Evolutionary conservation across 257 asterid species (phyloP).

Genomic region (Fraxinus excelsior): DNA sequence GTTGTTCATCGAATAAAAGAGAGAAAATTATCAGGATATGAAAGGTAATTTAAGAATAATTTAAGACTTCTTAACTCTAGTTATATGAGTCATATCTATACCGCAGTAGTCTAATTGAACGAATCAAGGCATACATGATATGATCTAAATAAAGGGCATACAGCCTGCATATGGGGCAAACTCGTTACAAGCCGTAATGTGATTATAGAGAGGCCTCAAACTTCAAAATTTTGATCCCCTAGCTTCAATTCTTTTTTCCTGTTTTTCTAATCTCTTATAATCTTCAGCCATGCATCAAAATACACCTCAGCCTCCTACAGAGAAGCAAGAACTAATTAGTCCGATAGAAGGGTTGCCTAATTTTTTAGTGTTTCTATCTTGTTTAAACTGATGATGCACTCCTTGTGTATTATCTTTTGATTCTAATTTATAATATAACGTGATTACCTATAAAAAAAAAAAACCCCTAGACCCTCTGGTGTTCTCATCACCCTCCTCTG

Average conservation of each 20-base stretch:
- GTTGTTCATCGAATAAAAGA: not conserved
- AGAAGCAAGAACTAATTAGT: too few relatives aligned
- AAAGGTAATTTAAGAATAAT: not conserved
- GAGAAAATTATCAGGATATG: not conserved
- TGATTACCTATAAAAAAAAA: too few relatives aligned
- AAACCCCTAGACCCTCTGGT: not conserved
- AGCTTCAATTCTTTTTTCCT: not conserved
- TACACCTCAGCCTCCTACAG: too few relatives aligned
- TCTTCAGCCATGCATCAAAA: not conserved
- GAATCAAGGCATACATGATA: too few relatives aligned
- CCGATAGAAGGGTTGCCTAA: too few relatives aligned
- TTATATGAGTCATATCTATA: too few relatives aligned
- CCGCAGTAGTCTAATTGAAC: too few relatives aligned
- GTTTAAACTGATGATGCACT: too few relatives aligned
- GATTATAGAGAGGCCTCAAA: not conserved
- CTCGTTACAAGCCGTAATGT: not conserved
- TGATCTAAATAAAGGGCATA: not conserved
- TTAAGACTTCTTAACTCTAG: not conserved
- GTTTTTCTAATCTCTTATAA: too few relatives aligned
- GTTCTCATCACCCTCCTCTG: not conserved
- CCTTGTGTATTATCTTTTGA: too few relatives aligned
- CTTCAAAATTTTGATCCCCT: not conserved
- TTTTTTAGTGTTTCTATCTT: too few relatives aligned
- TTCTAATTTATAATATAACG: too few relatives aligned
- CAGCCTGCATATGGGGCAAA: not conserved